Evolutionary conservation across 2,329 filamentous ascomycete species (phyloP).

Genomic region (Aspergillus pseudoterreus): DNA sequence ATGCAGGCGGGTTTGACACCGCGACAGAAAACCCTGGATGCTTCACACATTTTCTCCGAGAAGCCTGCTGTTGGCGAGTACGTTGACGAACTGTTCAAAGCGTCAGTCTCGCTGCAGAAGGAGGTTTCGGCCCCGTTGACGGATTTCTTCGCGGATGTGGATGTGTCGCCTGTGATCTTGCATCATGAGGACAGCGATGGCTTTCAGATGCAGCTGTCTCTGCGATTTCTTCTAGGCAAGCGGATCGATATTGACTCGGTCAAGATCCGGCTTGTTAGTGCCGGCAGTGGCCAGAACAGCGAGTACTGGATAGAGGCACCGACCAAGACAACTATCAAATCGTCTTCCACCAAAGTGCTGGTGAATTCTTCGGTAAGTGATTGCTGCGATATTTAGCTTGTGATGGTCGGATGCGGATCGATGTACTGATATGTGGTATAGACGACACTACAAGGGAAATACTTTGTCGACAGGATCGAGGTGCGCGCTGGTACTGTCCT

Average conservation of each 20-base stretch:
- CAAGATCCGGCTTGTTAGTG: slow-evolving; percentile 60
- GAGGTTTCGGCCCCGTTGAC: slow-evolving; percentile 66
- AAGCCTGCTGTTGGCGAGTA: slow-evolving; percentile 31
- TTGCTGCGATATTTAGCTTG: background rate
- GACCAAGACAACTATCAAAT: slow-evolving; percentile 47
- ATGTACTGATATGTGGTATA: slow-evolving; percentile 10
- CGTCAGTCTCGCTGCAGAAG: slow-evolving; percentile 50
- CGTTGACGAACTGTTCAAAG: slow-evolving; percentile 43
- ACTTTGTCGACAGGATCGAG: slow-evolving; percentile 68
- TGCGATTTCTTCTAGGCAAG: slow-evolving; percentile 71
- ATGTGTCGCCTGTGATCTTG: slow-evolving; percentile 63
- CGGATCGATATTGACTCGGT: slow-evolving; percentile 63
- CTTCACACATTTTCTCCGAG: slow-evolving; percentile 27
- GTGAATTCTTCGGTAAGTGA: slow-evolving; percentile 46
- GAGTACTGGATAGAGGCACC: slow-evolving; percentile 64
- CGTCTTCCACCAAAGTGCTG: slow-evolving; percentile 52
- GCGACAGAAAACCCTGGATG: slow-evolving; percentile 28
- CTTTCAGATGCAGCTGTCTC: slow-evolving; percentile 64
- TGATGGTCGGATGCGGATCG: slow-evolving; percentile 14
- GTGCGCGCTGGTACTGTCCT: slow-evolving; percentile 46
- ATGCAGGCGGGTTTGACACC: slow-evolving; percentile 29
- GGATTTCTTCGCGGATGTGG: slow-evolving; percentile 69
- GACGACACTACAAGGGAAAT: slow-evolving; percentile 60
- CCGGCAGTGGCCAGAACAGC: slow-evolving; percentile 46
- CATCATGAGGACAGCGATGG: slow-evolving; percentile 72